Conservation (phyloP, 2,329 filamentous ascomycete genomes). For the Sporothrix inflata region DNA sequence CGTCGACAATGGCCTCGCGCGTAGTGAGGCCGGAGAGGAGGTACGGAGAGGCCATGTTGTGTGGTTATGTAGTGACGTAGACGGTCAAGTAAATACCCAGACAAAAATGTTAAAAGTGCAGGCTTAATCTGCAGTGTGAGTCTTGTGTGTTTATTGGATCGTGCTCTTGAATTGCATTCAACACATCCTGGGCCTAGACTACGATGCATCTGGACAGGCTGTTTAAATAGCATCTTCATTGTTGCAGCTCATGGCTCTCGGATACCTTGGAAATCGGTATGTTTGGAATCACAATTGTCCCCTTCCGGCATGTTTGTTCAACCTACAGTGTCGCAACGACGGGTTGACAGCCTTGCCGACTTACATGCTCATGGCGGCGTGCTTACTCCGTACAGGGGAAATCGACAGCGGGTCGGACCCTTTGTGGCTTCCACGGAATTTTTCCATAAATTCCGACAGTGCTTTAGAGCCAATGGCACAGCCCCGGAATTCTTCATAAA, state of each 20-base stretch:
- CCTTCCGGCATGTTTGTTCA: background rate
- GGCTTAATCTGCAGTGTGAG: background rate
- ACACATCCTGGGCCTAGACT: background rate
- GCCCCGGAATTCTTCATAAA: background rate
- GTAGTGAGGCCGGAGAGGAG: background rate
- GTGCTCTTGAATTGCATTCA: background rate
- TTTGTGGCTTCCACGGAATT: background rate
- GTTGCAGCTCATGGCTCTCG: background rate
- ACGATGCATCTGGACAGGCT: background rate
- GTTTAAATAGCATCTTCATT: background rate
- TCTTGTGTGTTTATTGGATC: background rate
- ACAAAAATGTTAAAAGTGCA: background rate
- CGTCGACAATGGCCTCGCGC: conserved; percentile 18
- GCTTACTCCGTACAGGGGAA: background rate
- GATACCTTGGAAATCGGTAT: background rate
- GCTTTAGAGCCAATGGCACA: background rate
- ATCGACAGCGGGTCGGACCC: background rate
- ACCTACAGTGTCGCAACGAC: background rate
- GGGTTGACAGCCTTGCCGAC: background rate
- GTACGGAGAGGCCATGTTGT: background rate
- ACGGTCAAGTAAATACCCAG: background rate
- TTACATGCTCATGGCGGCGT: background rate
- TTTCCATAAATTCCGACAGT: background rate
- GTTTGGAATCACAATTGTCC: background rate
- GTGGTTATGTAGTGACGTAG: background rate